These are phyloP conservation scores for Mycena vulgaris DNA, from an alignment of 768 basidiomycete genomes.

Conservation along the genomic window DNA sequence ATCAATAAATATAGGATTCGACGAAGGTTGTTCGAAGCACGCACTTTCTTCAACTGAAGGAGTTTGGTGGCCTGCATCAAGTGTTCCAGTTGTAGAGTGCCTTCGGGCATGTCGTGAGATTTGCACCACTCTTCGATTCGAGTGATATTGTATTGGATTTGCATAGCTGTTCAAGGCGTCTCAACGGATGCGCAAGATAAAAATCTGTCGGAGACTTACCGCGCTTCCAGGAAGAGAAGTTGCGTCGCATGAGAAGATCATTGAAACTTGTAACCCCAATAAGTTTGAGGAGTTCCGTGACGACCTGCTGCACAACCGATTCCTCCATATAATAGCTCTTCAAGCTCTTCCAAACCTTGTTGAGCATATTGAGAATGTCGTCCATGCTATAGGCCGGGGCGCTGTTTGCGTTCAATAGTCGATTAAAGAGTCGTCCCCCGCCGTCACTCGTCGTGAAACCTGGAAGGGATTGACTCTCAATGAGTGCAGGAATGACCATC, in stretches of 20 bases:
- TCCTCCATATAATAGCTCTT: constrained; percentile 99
- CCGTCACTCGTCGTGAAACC: constrained; percentile 98
- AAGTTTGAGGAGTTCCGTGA: constrained; percentile 95
- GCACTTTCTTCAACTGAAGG: constrained; percentile 95
- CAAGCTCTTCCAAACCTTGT: constrained; percentile 98
- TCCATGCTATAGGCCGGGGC: constrained; percentile 98
- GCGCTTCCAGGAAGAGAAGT: constrained; percentile 99
- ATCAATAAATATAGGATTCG: constrained; percentile 12
- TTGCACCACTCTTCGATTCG: constrained; percentile 99
- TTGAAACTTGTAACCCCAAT: constrained; percentile 99
- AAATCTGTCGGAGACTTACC: constrained; percentile 65
- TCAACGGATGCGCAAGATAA: not conserved
- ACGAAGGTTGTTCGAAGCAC: constrained; percentile 25
- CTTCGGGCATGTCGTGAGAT: constrained; percentile 99
- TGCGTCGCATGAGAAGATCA: constrained; percentile 97
- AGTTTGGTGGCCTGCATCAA: constrained; percentile 99
- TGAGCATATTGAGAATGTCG: constrained; percentile 95
- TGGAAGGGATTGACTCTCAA: constrained; percentile 97
- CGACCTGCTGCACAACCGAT: constrained; percentile 94
- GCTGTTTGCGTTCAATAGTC: constrained; percentile 87
- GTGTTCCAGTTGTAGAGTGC: constrained; percentile 96
- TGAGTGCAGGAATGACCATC: constrained; percentile 99
- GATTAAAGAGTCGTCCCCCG: constrained; percentile 93
- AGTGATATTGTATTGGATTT: constrained; percentile 99
- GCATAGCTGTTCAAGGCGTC: constrained; percentile 82